A percentile compares a stretch with the other conserved stretches of the same genome.
phyloP scores from a whole-genome alignment of 1,284 basidiomycete genomes.

The Polyporus tsugae region DNA sequence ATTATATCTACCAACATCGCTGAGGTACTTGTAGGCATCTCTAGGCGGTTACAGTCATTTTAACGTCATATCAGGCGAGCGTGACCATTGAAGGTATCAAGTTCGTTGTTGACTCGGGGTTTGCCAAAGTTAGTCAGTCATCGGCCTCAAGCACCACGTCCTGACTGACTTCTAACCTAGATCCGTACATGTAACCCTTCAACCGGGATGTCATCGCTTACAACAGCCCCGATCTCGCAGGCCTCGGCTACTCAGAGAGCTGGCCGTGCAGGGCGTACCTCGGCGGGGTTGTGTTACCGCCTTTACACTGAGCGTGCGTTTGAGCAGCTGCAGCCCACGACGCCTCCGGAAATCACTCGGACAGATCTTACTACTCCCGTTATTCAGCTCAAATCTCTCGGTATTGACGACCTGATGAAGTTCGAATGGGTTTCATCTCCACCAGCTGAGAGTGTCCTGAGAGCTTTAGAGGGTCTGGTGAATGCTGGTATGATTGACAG shows the following conservation, averaged over 20 bases:
- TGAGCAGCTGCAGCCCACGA: conserved; percentile 66
- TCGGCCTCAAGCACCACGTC: not conserved
- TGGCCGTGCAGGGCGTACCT: conserved; percentile 91
- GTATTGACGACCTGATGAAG: conserved; percentile 94
- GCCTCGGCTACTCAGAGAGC: conserved; percentile 91
- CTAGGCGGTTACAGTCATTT: not conserved
- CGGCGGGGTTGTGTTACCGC: conserved; percentile 92
- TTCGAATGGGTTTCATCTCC: conserved; percentile 95
- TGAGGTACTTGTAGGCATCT: conserved; percentile 61
- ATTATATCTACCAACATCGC: conserved; percentile 97
- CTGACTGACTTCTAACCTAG: conserved; percentile 49
- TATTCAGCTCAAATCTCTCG: conserved; percentile 92
- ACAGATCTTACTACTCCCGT: conserved; percentile 90
- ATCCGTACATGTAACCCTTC: conserved; percentile 87
- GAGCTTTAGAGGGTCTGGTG: conserved; percentile 81
- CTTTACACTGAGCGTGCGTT: conserved; percentile 81
- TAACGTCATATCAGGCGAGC: conserved; percentile 71
- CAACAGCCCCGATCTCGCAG: conserved; percentile 80
- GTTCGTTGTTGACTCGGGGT: conserved; percentile 95
- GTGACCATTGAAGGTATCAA: conserved; percentile 96
- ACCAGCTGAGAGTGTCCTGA: conserved; percentile 84
- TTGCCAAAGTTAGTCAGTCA: conserved; percentile 81
- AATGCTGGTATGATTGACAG: conserved; percentile 77
- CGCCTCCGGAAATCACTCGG: conserved; percentile 90
- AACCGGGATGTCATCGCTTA: conserved; percentile 83